Base-by-base conservation (phyloP, 2,329 filamentous ascomycete species). In the Ceratocystis papillata region DNA sequence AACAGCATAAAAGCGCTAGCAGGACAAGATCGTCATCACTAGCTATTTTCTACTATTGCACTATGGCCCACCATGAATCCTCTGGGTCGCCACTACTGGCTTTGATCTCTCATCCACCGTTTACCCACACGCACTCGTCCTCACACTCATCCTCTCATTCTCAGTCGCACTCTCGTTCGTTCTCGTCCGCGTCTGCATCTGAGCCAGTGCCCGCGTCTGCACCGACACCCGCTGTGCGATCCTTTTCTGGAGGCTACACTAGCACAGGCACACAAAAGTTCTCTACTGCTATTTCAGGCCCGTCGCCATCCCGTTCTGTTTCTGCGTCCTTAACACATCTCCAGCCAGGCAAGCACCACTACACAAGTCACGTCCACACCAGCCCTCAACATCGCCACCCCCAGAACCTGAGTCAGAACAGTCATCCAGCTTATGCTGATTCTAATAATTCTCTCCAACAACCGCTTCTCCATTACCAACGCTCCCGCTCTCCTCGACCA, bases 81-180 rank as follows among this genome's bases (percentile, higher is more conserved):
- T 55, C 63, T 22, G 53, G 60, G 15, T 57, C 57, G 28, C 53
- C 62, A 33, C 45, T 62, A 22, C 48, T 67, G 62, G 55, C 53
- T 20, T 55, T 64, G 41, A 64, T 76, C 67, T 72, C 76, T 59
- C 75, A 79, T 69, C 73, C 75, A 5, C 77, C 77, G 63, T 71
- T 75, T 65, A 74, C 76, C 15, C 74, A 75, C 65, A 74, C 76
- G 12, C 65, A 53, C 37, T 53, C 62, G 17, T 62, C 41, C 20
- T 60, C 65, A 12, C 48, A 50, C 22, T 33, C 65, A 30, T 30
- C 12, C 22, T 33, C 25, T 48, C 62, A 64, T n/a, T 15, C 65
- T 4, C 37, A 62, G 28, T 25, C 44, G 8, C 61, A 20, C 30
- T 50, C 65, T 20, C 22, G 17, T n/a, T 53, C 59, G 12, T n/a